Percentiles rank a stretch among this genome's conserved stretches.
These are phyloP conservation scores for Pythium dissotocum DNA, from an alignment of 352 stramenopile species.

Conservation along the genomic window DNA sequence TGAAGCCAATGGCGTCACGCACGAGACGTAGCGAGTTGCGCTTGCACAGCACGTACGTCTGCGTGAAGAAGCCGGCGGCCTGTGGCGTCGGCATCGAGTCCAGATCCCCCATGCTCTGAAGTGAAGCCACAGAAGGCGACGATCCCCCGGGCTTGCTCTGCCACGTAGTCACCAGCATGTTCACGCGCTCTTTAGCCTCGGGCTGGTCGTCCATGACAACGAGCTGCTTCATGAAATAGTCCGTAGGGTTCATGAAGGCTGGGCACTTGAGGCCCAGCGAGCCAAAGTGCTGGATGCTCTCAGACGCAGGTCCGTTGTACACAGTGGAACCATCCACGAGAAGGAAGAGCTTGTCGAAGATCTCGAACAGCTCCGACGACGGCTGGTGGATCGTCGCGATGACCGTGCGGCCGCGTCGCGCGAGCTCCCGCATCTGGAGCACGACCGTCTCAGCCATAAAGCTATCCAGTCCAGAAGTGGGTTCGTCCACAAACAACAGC, in stretches of 20 bases:
- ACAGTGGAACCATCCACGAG: slow-evolving; percentile 34
- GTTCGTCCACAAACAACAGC: slow-evolving; percentile 87
- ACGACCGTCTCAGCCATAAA: slow-evolving; percentile 68
- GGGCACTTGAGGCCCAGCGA: slow-evolving; percentile 33
- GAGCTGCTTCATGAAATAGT: slow-evolving; percentile 40
- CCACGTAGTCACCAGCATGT: slow-evolving; percentile 15
- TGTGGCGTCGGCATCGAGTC: background rate
- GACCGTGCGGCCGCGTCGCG: slow-evolving; percentile 81
- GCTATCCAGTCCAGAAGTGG: slow-evolving; percentile 62
- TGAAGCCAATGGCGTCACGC: slow-evolving; percentile 36
- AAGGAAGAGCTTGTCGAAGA: slow-evolving; percentile 43
- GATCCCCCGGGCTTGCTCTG: slow-evolving; percentile 11
- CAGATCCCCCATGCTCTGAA: slow-evolving; percentile 7
- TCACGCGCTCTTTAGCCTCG: slow-evolving; percentile 11
- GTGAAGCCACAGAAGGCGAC: background rate
- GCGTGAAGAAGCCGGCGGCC: slow-evolving; percentile 20
- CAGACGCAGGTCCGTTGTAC: slow-evolving; percentile 35
- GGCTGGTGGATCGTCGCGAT: slow-evolving; percentile 91
- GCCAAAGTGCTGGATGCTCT: slow-evolving; percentile 36
- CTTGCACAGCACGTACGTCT: slow-evolving; percentile 24
- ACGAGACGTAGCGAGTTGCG: slow-evolving; percentile 35
- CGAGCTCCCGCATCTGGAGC: slow-evolving; percentile 59
- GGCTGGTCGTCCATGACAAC: slow-evolving; percentile 29
- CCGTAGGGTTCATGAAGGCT: slow-evolving; percentile 41
- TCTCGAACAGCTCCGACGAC: slow-evolving; percentile 43